Evolutionary conservation across 192 early-diverging fungal species (phyloP).

Genomic region (Dissophora ornata): DNA sequence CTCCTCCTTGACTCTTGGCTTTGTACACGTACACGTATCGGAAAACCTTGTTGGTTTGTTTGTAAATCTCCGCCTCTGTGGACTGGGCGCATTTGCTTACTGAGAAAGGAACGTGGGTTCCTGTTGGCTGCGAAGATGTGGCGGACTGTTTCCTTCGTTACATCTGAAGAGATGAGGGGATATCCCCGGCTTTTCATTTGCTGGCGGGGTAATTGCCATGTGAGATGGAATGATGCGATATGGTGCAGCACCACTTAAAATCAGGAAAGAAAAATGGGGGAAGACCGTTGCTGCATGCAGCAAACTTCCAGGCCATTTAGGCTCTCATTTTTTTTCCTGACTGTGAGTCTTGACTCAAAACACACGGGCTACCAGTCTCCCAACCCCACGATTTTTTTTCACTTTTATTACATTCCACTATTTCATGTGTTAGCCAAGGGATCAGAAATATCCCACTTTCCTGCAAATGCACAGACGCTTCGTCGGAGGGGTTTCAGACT

Average conservation of each 20-base stretch:
- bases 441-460: no score
- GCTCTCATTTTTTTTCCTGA: no score
- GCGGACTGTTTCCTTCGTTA: background rate
- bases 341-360: no score
- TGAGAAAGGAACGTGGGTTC: background rate
- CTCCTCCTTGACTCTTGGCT: background rate
- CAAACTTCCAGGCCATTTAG: no score
- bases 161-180: background rate
- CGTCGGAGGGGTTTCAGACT: no score
- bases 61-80: slow-evolving; percentile 7
- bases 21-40: slow-evolving; percentile 6
- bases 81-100: no score
- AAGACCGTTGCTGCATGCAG: no score
- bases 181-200: slow-evolving; percentile 18
- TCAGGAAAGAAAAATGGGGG: slow-evolving; percentile 4
- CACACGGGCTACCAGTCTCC: background rate
- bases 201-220: slow-evolving; percentile 14
- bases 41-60: no score
- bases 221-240: slow-evolving; percentile 41
- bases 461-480: no score
- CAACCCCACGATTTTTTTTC: slow-evolving; percentile 17
- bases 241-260: no score
- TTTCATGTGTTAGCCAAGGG: slow-evolving; percentile 3
- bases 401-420: background rate
- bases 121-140: background rate